Evolutionary conservation across 768 basidiomycete species (phyloP), one percentile per base, ranked within the genome.

Genomic region (Collybia sordida): DNA sequence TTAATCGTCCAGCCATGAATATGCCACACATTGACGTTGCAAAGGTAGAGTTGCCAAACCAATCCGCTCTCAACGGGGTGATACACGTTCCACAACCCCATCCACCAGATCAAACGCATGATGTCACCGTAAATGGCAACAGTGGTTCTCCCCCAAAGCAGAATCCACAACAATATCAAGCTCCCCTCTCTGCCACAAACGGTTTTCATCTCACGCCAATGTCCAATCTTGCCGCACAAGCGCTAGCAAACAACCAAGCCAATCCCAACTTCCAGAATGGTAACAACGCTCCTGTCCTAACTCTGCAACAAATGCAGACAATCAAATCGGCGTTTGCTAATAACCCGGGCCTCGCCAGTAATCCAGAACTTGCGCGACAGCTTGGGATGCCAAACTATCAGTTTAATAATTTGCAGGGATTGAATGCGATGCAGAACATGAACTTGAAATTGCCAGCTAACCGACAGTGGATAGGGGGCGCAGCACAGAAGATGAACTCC

Each of bases 221-320:
- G 58, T 64, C 67, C 6, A 65, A 60, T 35, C 66, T 68, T 49
- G 54, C 67, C 6, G 59, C 68, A 11, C 54, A 64, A 11, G 64
- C 62, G n/a, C 59, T 72, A 12, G 58, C 73, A 19, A 79, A 73
- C 31, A 67, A 69, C 6, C 70, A 59, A 42, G 56, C 64, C 43
- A 60, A 60, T 63, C 45, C 66, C 59, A 59, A 65, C 65, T 66
- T 70, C 53, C 51, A 63, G 59, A 59, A 62, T 52, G 61, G 60
- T 50, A 59, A 68, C 44, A 73, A 70, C 40, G 66, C 67, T 3
- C 71, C 69, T 38, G 69, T 70, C 2, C 61, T 86, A 40, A 80
- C 72, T 27, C 51, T 69, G 17, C 85, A 86, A 52, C 83, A 86
- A 57, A 69, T 86, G 63, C 82, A 84, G 61, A 75, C 70, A 47